A percentile compares a stretch with the other conserved stretches of the same genome.
phyloP scores from a whole-genome alignment of 768 basidiomycete species.

The Mycena crocata region DNA sequence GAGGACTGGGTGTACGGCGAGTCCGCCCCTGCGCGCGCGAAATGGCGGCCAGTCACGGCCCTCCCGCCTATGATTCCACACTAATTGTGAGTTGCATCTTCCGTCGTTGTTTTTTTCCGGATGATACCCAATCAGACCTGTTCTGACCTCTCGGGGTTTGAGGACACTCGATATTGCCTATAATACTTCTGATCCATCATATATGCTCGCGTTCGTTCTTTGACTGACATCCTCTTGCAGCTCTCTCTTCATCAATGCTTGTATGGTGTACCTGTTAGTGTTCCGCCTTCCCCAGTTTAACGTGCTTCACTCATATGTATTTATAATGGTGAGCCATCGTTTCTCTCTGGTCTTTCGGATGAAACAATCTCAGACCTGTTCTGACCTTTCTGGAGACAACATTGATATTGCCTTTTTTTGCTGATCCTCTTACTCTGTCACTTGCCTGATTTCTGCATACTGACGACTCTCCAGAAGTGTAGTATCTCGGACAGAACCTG shows the following conservation, averaged over 20 bases:
- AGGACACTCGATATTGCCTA: slow-evolving; percentile 73
- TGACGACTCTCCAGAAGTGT: no score
- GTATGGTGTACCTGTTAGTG: no score
- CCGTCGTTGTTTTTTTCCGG: slow-evolving; percentile 43
- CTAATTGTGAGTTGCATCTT: slow-evolving; percentile 49
- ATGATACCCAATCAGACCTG: slow-evolving; percentile 82
- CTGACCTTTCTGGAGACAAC: slow-evolving; percentile 30
- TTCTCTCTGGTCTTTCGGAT: slow-evolving; percentile 9
- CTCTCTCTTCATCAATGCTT: no score
- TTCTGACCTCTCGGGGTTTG: slow-evolving; percentile 71
- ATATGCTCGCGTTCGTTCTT: neutral
- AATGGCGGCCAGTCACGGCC: slow-evolving; percentile 69
- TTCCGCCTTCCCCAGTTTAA: slow-evolving; percentile 48
- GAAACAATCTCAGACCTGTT: slow-evolving; percentile 36
- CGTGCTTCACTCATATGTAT: slow-evolving; percentile 7
- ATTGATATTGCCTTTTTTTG: slow-evolving; percentile 28
- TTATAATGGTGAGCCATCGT: slow-evolving; percentile 19
- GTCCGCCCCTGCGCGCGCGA: slow-evolving; percentile 61
- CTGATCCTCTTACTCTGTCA: no score
- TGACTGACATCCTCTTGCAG: slow-evolving; percentile 4
- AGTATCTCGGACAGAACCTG: no score
- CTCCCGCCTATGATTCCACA: slow-evolving; percentile 75
- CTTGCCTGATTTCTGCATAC: no score
- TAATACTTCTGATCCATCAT: slow-evolving; percentile 51
- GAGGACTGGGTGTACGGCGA: slow-evolving; percentile 76